Conservation (phyloP, 345 rosid species). For the Tarenaya hassleriana region DNA sequence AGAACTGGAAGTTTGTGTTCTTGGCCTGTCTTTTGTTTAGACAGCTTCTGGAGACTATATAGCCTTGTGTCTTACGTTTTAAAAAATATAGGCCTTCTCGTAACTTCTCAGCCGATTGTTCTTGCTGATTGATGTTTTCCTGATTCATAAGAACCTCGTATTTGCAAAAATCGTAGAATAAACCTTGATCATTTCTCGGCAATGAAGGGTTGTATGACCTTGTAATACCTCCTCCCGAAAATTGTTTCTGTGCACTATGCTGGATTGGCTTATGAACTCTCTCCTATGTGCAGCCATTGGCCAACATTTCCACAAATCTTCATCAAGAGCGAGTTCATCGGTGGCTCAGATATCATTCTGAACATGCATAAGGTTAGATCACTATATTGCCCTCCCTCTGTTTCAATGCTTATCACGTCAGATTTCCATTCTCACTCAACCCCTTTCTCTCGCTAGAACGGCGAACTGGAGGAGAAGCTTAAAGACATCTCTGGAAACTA, state of each 20-base stretch:
- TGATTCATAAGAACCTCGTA: no score
- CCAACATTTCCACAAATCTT: constrained; percentile 96
- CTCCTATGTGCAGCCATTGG: constrained; percentile 60
- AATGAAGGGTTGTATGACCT: background rate
- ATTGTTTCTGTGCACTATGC: background rate
- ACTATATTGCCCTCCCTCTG: background rate
- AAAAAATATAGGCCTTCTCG: no score
- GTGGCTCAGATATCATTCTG: constrained; percentile 91
- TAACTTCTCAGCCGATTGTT: no score
- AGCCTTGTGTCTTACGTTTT: no score
- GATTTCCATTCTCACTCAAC: background rate
- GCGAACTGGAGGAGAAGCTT: constrained; percentile 82
- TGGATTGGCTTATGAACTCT: background rate
- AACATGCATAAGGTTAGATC: constrained; percentile 77
- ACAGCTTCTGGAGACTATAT: no score
- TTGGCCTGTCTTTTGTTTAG: no score
- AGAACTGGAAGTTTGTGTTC: no score
- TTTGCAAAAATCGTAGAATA: no score
- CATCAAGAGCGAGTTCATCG: constrained; percentile 86
- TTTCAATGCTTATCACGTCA: constrained; percentile 3
- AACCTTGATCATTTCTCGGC: no score
- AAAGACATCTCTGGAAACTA: constrained; percentile 37
- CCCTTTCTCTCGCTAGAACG: constrained; percentile 42
- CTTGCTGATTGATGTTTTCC: no score
- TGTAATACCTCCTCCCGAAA: background rate